phyloP scores from a whole-genome alignment of 345 rosid species.

The Eutrema yunnanense region DNA sequence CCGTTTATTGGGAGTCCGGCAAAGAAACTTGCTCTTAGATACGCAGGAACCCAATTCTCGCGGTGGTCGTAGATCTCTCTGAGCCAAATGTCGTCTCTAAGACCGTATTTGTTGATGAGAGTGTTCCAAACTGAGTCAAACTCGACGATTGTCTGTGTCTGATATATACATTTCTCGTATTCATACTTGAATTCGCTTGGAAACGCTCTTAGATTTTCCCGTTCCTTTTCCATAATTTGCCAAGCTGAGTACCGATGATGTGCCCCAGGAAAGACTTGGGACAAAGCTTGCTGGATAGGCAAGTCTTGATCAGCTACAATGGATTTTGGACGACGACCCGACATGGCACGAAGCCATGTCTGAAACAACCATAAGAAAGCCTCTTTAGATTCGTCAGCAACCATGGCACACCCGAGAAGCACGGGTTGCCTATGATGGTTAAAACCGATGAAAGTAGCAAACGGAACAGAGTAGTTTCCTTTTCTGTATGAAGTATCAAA shows the following conservation, averaged over 20 bases:
- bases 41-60: constrained; percentile 75
- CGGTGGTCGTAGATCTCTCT: constrained; percentile 64
- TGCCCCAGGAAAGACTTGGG: constrained; percentile 62
- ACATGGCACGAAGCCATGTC: constrained; percentile 84
- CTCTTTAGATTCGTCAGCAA: constrained; percentile 70
- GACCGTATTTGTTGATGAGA: constrained; percentile 52
- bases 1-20: constrained; percentile 68
- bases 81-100: constrained; percentile 62
- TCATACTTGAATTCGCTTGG: constrained; percentile 54
- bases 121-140: constrained; percentile 64
- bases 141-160: constrained; percentile 57
- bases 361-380: constrained; percentile 70
- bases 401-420: constrained; percentile 79
- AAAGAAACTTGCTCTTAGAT: constrained; percentile 59
- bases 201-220: constrained; percentile 49
- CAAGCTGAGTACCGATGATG: constrained; percentile 73
- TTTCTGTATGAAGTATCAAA: constrained; percentile 76
- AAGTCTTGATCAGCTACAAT: constrained; percentile 80
- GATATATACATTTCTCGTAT: constrained; percentile 65
- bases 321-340: constrained; percentile 60
- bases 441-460: constrained; percentile 75
- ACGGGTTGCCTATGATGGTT: constrained; percentile 89
- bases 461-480: constrained; percentile 54
- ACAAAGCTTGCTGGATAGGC: constrained; percentile 65
- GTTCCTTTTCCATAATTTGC: constrained; percentile 66